Conservation (phyloP, 176 grass and related monocot genomes). For the Ensete ventricosum region DNA sequence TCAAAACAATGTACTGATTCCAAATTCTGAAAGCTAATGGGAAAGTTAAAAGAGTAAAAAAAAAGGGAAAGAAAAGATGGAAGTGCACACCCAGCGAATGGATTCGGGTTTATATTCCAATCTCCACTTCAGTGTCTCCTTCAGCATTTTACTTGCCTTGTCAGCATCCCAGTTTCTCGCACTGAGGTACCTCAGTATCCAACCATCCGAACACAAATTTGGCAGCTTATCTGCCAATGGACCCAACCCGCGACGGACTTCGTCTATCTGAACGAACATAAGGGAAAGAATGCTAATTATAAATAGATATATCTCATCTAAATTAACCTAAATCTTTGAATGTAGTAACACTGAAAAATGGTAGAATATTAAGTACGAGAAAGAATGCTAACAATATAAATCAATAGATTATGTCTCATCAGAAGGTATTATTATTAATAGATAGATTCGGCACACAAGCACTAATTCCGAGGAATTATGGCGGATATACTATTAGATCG, state of each 20-base stretch:
- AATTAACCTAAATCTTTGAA: too few relatives aligned
- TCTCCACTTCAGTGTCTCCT: conserved; percentile 66
- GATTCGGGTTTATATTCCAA: conserved; percentile 44
- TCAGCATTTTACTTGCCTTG: conserved; percentile 68
- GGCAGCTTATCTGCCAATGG: conserved; percentile 27
- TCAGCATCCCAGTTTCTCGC: conserved; percentile 60
- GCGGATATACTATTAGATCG: neutral
- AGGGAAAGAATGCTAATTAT: neutral
- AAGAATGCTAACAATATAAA: too few relatives aligned
- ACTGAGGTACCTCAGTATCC: conserved; percentile 42
- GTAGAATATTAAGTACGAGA: too few relatives aligned
- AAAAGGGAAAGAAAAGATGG: neutral
- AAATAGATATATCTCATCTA: too few relatives aligned
- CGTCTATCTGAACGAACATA: conserved; percentile 41
- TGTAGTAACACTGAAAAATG: too few relatives aligned
- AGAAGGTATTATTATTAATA: conserved; percentile 1
- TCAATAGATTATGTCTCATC: too few relatives aligned
- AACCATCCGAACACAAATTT: conserved; percentile 48
- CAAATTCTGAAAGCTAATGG: too few relatives aligned
- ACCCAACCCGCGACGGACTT: conserved; percentile 42
- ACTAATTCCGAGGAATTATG: too few relatives aligned
- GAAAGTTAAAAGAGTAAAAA: too few relatives aligned
- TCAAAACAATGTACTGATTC: too few relatives aligned
- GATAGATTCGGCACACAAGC: neutral
- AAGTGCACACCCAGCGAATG: conserved; percentile 45